Evolutionary conservation across 2,329 filamentous ascomycete species (phyloP), one percentile per base, ranked within the genome.

Genomic region (Claviceps pazoutovae): DNA sequence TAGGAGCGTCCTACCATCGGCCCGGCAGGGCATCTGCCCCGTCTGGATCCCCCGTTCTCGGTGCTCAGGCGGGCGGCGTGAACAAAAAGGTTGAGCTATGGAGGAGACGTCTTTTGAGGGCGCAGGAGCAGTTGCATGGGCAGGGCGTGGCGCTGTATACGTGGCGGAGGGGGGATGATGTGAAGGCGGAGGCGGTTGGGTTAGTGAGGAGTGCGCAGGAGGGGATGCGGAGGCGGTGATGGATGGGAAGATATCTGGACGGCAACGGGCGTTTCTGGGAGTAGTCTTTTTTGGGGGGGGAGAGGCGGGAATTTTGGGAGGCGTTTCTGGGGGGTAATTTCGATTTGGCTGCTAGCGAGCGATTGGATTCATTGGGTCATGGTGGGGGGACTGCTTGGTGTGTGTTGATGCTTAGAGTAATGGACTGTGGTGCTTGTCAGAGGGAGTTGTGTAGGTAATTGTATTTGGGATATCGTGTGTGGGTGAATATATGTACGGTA

Each of bases 41-140:
- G 26, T 61, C 63, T 0, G 62, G 62, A 0, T 70, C 66, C 2
- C 67, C 67, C 1, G 64, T 57, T 0, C 53, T 66, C 17, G 63
- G 64, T 1, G 65, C 71, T 1, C 61, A 62, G 50, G 59, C 17
- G 2, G 42, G 42, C 6, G 3, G 56, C 3, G 62, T 69, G 13
- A 87, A 80, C 64, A 88, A 84, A 68, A 84, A 86, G 57, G 71
- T 88, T 51, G 82, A 84, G 54, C 61, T 88, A 47, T 93, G 86
- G 87, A 73, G 75, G 55, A 75, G 82, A 52, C 71, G 87, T 42
- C 78, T 86, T 69, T 75, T 75, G 43, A 71, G 78, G 45, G 86
- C 86, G 3, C 80, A 84, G 56, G 70, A 80, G 34, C 66, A 71
- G 41, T 71, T 91, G 9, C 77, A 79, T n/a, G 69, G 72, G 5